Conservation (phyloP, 75 land plant species). For the Chamaecyparis obtusa region DNA sequence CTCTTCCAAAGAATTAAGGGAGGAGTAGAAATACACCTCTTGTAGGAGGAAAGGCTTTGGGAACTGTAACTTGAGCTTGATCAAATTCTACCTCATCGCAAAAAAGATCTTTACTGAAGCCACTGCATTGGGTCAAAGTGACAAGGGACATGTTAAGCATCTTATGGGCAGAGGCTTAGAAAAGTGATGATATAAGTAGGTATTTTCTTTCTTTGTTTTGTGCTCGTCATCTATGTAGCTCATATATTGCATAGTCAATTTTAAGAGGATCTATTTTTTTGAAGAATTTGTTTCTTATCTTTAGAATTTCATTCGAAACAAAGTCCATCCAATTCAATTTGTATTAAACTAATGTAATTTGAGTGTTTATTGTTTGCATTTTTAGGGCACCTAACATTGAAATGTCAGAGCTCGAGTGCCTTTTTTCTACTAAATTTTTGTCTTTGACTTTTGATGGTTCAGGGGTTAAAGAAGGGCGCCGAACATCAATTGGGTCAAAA, state of each 20-base stretch:
- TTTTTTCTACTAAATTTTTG: slow-evolving; percentile 76
- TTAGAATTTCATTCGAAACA: neutral
- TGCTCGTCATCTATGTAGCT: neutral
- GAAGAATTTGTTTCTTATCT: no score
- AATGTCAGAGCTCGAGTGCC: slow-evolving; percentile 82
- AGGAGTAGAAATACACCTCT: slow-evolving; percentile 11
- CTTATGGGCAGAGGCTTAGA: slow-evolving; percentile 95
- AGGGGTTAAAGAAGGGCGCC: slow-evolving; percentile 32
- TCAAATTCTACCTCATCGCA: slow-evolving; percentile 52
- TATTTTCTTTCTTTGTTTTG: slow-evolving; percentile 15
- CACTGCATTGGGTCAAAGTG: no score
- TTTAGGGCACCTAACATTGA: no score
- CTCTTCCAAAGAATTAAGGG: slow-evolving; percentile 23
- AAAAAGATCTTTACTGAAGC: slow-evolving; percentile 66
- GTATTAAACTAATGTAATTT: neutral
- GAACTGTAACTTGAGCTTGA: slow-evolving; percentile 27
- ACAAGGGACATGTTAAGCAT: slow-evolving; percentile 97
- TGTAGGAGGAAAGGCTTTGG: slow-evolving; percentile 27
- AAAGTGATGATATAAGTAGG: slow-evolving; percentile 65
- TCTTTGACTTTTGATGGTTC: slow-evolving; percentile 27
- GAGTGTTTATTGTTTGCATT: slow-evolving; percentile 5
- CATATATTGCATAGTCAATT: neutral
- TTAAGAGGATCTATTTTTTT: neutral
- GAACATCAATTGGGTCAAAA: no score
- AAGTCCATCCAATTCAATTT: neutral